Conservation (phyloP, 768 basidiomycete genomes). For the Scleroderma bovista region DNA sequence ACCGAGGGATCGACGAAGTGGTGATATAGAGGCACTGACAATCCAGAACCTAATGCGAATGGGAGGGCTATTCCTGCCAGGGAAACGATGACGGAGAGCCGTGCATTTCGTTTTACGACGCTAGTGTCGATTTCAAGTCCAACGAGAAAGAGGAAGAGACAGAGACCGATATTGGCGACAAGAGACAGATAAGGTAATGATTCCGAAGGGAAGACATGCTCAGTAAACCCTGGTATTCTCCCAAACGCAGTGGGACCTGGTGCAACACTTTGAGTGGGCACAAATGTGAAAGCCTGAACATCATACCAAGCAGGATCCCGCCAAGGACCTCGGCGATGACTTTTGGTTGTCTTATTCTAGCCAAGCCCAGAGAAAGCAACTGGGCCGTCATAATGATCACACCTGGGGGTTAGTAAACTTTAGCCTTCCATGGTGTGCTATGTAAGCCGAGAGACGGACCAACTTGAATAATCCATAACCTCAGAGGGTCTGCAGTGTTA, state of each 20-base stretch:
- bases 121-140: conserved; percentile 85
- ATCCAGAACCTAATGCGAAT: conserved; percentile 76
- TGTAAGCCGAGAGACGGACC: conserved; percentile 38
- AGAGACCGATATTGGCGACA: conserved; percentile 83
- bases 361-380: conserved; percentile 62
- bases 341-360: conserved; percentile 78
- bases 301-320: conserved; percentile 76
- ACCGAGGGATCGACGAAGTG: conserved; percentile 62
- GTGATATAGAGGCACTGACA: conserved; percentile 59
- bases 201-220: conserved; percentile 71
- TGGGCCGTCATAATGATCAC: conserved; percentile 82
- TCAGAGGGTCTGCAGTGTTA: conserved; percentile 63
- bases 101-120: conserved; percentile 74
- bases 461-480: conserved; percentile 75
- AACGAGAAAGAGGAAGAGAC: conserved; percentile 87
- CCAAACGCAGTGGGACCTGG: conserved; percentile 55
- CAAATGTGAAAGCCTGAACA: background rate
- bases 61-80: conserved; percentile 83
- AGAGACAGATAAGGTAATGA: conserved; percentile 79
- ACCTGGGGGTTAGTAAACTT: conserved; percentile 33
- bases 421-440: background rate
- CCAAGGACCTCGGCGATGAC: conserved; percentile 84
- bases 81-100: conserved; percentile 63
- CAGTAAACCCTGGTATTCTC: conserved; percentile 82
- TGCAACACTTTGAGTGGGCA: background rate